phyloP scores from a whole-genome alignment of 257 asterid genomes.

The Fraxinus anomala region DNA sequence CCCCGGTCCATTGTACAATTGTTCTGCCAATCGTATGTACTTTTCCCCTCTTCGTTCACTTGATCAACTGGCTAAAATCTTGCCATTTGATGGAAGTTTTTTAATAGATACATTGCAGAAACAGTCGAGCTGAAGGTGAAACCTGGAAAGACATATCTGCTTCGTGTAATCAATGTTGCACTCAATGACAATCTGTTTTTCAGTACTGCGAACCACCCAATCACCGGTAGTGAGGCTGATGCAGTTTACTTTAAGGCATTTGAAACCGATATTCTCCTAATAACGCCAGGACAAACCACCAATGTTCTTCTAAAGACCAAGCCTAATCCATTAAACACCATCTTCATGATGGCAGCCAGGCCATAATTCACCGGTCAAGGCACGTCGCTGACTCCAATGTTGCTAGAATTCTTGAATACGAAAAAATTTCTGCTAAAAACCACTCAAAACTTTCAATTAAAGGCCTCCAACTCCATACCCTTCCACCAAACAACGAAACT shows the following conservation, averaged over 20 bases:
- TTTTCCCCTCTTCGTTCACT: not conserved
- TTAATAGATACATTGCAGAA: conserved; percentile 30
- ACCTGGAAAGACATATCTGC: conserved; percentile 64
- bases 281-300: conserved; percentile 63
- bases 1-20: conserved; percentile 61
- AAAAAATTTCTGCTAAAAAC: conserved; percentile 8
- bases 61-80: not conserved
- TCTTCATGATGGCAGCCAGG: conserved; percentile 57
- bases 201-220: conserved; percentile 50
- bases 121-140: conserved; percentile 58
- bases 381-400: conserved; percentile 60
- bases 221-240: conserved; percentile 61
- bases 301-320: conserved; percentile 55
- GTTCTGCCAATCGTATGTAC: conserved; percentile 52
- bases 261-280: conserved; percentile 40
- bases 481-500: conserved; percentile 62
- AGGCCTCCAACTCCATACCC: conserved; percentile 40
- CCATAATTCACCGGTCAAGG: conserved; percentile 66
- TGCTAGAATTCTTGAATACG: conserved; percentile 51
- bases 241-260: conserved; percentile 64
- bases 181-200: conserved; percentile 75
- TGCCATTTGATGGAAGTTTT: not conserved
- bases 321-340: conserved; percentile 31
- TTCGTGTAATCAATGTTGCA: conserved; percentile 70
- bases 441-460: conserved; percentile 26